Percentiles rank a stretch among this genome's conserved stretches.
phyloP scores from a whole-genome alignment of 768 basidiomycete species.

The Pisolithus marmoratus region DNA sequence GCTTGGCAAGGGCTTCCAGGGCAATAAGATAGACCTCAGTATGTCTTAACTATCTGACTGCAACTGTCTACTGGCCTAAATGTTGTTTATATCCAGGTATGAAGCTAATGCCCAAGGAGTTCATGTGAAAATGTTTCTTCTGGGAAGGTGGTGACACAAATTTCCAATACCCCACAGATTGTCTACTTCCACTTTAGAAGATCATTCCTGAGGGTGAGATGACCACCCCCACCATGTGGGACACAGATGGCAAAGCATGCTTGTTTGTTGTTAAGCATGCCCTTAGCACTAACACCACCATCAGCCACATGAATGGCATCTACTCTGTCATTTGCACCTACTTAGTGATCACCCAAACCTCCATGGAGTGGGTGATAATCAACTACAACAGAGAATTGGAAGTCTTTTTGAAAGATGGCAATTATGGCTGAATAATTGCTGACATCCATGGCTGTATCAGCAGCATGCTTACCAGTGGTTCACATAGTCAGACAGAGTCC shows the following conservation, averaged over 20 bases:
- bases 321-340: conserved; percentile 31
- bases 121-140: conserved; percentile 20
- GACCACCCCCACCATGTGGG: conserved; percentile 22
- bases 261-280: conserved; percentile 33
- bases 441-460: conserved; percentile 29
- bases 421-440: conserved; percentile 33
- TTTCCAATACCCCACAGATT: conserved; percentile 27
- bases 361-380: conserved; percentile 28
- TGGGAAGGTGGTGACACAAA: conserved; percentile 16
- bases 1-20: conserved; percentile 25
- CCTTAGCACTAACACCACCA: conserved; percentile 28
- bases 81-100: conserved; percentile 14
- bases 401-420: conserved; percentile 31
- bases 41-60: conserved; percentile 22
- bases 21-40: conserved; percentile 32
- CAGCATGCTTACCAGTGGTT: conserved; percentile 32
- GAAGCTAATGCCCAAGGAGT: conserved; percentile 11
- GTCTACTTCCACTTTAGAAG: conserved; percentile 27
- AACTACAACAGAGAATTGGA: conserved; percentile 23
- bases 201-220: conserved; percentile 29
- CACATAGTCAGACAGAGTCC: conserved; percentile 19
- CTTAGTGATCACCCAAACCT: conserved; percentile 15
- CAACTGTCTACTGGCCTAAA: conserved; percentile 13
- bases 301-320: conserved; percentile 31
- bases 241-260: conserved; percentile 24